A percentile compares a stretch with the other conserved stretches of the same genome.
Conservation (phyloP, 2,329 filamentous ascomycete genomes). For the Dothistroma pini region DNA sequence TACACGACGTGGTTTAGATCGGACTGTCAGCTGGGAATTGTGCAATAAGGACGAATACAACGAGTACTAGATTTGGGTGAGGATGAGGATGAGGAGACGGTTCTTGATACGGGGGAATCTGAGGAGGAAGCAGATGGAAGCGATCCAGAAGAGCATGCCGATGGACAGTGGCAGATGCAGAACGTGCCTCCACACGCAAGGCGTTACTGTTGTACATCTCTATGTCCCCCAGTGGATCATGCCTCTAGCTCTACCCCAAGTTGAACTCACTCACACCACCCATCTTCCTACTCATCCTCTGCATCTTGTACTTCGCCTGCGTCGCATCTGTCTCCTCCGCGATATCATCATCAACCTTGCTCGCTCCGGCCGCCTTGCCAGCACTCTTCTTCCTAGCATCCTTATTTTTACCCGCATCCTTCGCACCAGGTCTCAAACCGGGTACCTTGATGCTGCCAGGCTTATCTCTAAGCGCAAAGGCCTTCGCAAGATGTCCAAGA, state of each 20-base stretch:
- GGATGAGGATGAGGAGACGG: too few relatives aligned
- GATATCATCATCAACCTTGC: slow-evolving; percentile 28
- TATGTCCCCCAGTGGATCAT: too few relatives aligned
- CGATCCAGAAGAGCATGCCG: too few relatives aligned
- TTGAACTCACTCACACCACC: slow-evolving; percentile 56
- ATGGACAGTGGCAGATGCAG: too few relatives aligned
- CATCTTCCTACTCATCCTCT: slow-evolving; percentile 48
- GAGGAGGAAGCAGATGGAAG: too few relatives aligned
- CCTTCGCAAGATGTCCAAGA: slow-evolving; percentile 89
- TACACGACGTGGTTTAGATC: too few relatives aligned
- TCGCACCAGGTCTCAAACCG: slow-evolving; percentile 48
- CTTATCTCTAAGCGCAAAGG: slow-evolving; percentile 83
- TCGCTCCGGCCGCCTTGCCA: slow-evolving; percentile 34
- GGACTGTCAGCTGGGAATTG: too few relatives aligned
- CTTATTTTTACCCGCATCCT: slow-evolving; percentile 47
- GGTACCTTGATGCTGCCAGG: slow-evolving; percentile 70
- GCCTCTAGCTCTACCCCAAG: slow-evolving; percentile 41
- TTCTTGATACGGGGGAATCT: too few relatives aligned
- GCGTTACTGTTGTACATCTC: too few relatives aligned
- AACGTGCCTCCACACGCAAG: too few relatives aligned
- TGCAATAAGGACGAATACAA: too few relatives aligned
- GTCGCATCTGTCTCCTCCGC: slow-evolving; percentile 36
- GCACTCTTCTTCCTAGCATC: slow-evolving; percentile 36
- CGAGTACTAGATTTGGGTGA: too few relatives aligned
- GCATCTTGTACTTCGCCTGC: slow-evolving; percentile 53